These are phyloP conservation scores for Termitomyces sp. DNA, from an alignment of 768 basidiomycete species.

Conservation along the genomic window DNA sequence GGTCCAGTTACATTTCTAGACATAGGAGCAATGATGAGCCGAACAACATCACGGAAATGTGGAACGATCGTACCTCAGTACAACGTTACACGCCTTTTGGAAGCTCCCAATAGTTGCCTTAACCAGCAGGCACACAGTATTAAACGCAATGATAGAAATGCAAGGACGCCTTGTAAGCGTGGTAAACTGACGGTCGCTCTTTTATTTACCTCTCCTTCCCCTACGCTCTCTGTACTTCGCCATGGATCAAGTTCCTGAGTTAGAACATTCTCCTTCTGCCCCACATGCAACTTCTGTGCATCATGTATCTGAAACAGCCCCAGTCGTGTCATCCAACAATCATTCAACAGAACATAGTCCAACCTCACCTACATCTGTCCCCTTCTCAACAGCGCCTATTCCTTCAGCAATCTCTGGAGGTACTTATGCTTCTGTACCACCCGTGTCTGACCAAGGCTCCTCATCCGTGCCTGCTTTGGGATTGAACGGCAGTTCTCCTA, in stretches of 20 bases:
- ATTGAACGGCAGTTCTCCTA: slow-evolving; percentile 3
- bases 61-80: background rate
- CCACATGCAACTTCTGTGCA: background rate
- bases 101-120: background rate
- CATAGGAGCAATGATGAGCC: background rate
- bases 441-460: background rate
- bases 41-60: background rate
- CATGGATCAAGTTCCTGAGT: slow-evolving; percentile 11
- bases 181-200: background rate
- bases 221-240: background rate
- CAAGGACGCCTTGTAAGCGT: background rate
- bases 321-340: background rate
- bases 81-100: background rate
- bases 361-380: background rate
- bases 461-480: background rate
- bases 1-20: background rate
- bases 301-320: background rate
- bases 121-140: background rate
- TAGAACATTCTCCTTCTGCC: slow-evolving; percentile 2
- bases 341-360: background rate
- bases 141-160: slow-evolving; percentile 1
- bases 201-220: background rate
- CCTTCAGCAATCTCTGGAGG: background rate
- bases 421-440: background rate
- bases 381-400: background rate